These are phyloP conservation scores for Pistacia integerrima DNA, from an alignment of 345 rosid species.

Conservation along the genomic window DNA sequence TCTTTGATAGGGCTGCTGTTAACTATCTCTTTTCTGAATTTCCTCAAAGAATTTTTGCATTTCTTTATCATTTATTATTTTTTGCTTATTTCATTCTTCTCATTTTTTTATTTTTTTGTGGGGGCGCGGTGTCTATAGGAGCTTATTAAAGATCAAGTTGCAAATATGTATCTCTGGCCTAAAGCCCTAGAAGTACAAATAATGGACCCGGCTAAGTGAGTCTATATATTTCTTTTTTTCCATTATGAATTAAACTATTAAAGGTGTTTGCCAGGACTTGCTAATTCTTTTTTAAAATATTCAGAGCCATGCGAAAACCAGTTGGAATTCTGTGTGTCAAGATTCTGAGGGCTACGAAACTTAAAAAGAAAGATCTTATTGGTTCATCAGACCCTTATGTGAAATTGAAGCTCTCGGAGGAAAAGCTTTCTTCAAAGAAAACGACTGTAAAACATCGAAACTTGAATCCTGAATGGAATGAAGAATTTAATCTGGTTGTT, in stretches of 20 bases:
- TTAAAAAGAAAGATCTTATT: slow-evolving; percentile 77
- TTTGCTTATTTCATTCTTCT: too few species aligned
- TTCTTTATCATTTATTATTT: neutral
- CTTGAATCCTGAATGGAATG: slow-evolving; percentile 95
- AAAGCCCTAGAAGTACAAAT: slow-evolving; percentile 75
- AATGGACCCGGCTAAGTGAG: slow-evolving; percentile 81
- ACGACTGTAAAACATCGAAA: slow-evolving; percentile 80
- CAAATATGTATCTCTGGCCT: slow-evolving; percentile 97
- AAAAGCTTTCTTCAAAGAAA: slow-evolving; percentile 69
- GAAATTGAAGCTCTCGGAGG: slow-evolving; percentile 78
- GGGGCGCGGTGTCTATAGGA: slow-evolving; percentile 49
- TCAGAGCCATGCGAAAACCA: slow-evolving; percentile 76
- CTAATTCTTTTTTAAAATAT: slow-evolving; percentile 1
- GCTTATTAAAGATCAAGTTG: slow-evolving; percentile 88
- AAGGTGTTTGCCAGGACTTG: slow-evolving; percentile 4
- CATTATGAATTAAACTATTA: neutral
- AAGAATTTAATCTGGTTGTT: slow-evolving; percentile 73
- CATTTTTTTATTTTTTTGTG: neutral
- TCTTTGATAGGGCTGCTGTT: neutral
- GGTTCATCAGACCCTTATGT: slow-evolving; percentile 97
- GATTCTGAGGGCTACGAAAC: slow-evolving; percentile 72
- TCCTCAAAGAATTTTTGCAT: neutral
- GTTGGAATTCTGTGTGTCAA: slow-evolving; percentile 80
- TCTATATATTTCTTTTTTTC: slow-evolving; percentile 7
- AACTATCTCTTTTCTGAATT: neutral